Evolutionary conservation across 2,329 filamentous ascomycete species (phyloP).

Genomic region (Tolypocladium tundrense): DNA sequence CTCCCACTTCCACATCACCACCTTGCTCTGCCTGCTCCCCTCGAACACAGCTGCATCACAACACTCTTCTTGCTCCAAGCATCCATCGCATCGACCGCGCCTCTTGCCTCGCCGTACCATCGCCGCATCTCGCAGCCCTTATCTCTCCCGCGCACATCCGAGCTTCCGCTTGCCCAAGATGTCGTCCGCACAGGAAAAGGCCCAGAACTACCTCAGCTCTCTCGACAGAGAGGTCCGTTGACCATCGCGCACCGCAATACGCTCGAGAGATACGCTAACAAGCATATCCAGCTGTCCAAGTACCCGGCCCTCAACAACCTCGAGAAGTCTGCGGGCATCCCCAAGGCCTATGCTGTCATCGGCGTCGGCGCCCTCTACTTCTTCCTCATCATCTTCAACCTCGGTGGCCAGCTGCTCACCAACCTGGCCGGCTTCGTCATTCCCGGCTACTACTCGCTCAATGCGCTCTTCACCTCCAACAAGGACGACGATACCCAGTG

Average conservation of each 20-base stretch:
- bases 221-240: constrained; percentile 71
- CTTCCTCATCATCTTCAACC: constrained; percentile 88
- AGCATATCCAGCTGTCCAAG: constrained; percentile 58
- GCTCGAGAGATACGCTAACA: constrained; percentile 7
- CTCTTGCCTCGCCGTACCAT: neutral
- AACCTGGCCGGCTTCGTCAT: constrained; percentile 78
- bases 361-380: constrained; percentile 72
- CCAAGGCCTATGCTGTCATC: constrained; percentile 76
- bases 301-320: constrained; percentile 77
- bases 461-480: constrained; percentile 60
- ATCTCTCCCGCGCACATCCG: constrained; percentile 6
- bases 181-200: constrained; percentile 63
- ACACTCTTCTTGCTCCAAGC: neutral
- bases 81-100: neutral
- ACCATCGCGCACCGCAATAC: neutral
- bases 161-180: constrained; percentile 28
- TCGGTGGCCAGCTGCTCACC: constrained; percentile 77
- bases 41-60: constrained; percentile 3
- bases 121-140: neutral
- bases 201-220: constrained; percentile 65
- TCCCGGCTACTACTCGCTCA: constrained; percentile 75
- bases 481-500: constrained; percentile 77
- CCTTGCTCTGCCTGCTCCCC: constrained; percentile 9
- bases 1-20: constrained; percentile 8
- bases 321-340: constrained; percentile 72